Conservation (phyloP, 2,329 filamentous ascomycete genomes). For the Stachybotrys chlorohalonatus region DNA sequence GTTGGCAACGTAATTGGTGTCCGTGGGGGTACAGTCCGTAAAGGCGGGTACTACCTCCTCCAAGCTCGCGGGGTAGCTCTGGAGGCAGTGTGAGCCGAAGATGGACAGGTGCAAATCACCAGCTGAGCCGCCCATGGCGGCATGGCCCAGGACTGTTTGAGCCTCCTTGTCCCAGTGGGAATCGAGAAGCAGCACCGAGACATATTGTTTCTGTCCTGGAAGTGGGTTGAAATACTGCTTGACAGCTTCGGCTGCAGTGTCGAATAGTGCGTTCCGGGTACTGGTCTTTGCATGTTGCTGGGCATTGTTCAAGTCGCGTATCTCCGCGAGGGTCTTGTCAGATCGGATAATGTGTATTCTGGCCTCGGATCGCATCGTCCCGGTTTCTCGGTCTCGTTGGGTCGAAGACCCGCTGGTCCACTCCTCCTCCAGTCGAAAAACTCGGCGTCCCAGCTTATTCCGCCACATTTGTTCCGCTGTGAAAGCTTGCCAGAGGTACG, state of each 20-base stretch:
- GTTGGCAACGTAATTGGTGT: slow-evolving; percentile 72
- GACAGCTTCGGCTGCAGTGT: slow-evolving; percentile 69
- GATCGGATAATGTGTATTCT: slow-evolving; percentile 79
- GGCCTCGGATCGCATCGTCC: slow-evolving; percentile 79
- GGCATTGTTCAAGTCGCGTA: slow-evolving; percentile 67
- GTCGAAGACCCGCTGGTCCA: slow-evolving; percentile 82
- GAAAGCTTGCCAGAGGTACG: slow-evolving; percentile 94
- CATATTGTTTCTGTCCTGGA: slow-evolving; percentile 76
- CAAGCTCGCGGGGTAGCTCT: slow-evolving; percentile 81
- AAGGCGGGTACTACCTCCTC: slow-evolving; percentile 89
- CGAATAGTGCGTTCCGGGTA: slow-evolving; percentile 65
- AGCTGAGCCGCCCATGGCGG: slow-evolving; percentile 66
- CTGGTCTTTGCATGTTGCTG: slow-evolving; percentile 66
- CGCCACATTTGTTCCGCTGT: slow-evolving; percentile 94
- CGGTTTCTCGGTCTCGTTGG: slow-evolving; percentile 59
- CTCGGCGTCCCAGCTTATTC: slow-evolving; percentile 75
- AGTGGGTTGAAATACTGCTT: slow-evolving; percentile 65
- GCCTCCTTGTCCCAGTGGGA: slow-evolving; percentile 72
- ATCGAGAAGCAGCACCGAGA: slow-evolving; percentile 80
- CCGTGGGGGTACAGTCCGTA: slow-evolving; percentile 81
- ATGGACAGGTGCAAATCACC: slow-evolving; percentile 76
- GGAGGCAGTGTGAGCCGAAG: slow-evolving; percentile 85
- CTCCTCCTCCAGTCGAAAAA: slow-evolving; percentile 88
- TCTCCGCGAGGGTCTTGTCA: slow-evolving; percentile 75
- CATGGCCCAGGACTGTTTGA: slow-evolving; percentile 69